Base-by-base conservation (phyloP, 139 green algal species). In the Eudorina sp. region DNA sequence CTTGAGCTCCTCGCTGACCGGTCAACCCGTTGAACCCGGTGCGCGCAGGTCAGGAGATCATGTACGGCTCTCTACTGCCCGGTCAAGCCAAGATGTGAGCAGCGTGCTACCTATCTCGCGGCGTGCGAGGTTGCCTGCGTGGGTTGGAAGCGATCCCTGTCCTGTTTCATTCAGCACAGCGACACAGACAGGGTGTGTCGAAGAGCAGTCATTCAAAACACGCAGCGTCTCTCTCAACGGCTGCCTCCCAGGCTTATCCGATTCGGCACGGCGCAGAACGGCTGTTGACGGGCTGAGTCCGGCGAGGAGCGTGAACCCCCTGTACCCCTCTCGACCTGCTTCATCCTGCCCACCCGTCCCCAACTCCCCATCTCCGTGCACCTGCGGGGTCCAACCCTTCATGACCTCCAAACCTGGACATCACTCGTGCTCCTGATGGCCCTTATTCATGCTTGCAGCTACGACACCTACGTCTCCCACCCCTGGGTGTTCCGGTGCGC, bases 401-500 rank as follows among this genome's bases (percentile, higher is more conserved):
- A n/a, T n/a, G n/a, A n/a, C n/a, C n/a, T n/a, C n/a, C n/a, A n/a
- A n/a, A n/a, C n/a, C n/a, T n/a, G 7, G 31, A 6, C 64, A 73
- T 43, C 64, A 45, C n/a, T 43, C 29, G n/a, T 73, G 9, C 7
- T 23, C 31, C 8, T 4, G 21, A 16, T 45, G 6, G 43, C 43
- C 45, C 23, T 21, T 27, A 62, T 43, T 3, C 43, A 53, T 43
- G 45, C 21, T 45, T 27, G 69, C 53, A 90, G 89, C 23, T 92
- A 88, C 79, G 74, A 88, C 48, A 90, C 86, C 31, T 94, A 91
- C 38, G 73, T 74, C 1, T 90, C 90, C 16, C 90, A 94, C 88
- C 90, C 92, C 41, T 94, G 92, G 92, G 84, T 94, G 46, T 82
- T 94, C 40, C 88, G 92, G 68, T 83, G 90, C 72, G 31, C 86